These are phyloP conservation scores for Hypoxylon sp. DNA, from an alignment of 2,329 filamentous ascomycete species.

Conservation along the genomic window DNA sequence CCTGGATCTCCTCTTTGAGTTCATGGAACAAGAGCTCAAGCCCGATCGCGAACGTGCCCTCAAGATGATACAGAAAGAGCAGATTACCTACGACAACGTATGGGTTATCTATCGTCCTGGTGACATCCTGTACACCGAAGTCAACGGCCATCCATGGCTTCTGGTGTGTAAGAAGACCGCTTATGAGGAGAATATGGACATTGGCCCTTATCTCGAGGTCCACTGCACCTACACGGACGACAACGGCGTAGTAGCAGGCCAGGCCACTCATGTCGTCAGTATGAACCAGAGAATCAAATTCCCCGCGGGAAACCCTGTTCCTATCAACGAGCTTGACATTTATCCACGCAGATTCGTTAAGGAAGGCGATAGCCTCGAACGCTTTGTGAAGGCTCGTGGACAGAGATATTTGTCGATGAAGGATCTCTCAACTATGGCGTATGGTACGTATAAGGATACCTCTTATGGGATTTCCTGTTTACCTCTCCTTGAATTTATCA, in stretches of 20 bases:
- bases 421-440: conserved; percentile 43
- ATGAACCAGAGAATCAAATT: conserved; percentile 48
- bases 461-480: background rate
- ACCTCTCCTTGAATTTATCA: background rate
- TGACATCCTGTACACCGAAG: conserved; percentile 48
- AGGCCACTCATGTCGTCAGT: conserved; percentile 33
- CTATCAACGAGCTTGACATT: conserved; percentile 47
- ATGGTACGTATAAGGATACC: conserved; percentile 37
- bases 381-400: conserved; percentile 43
- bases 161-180: conserved; percentile 48
- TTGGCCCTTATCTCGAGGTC: conserved; percentile 50
- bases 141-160: conserved; percentile 50
- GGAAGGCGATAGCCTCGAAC: conserved; percentile 45
- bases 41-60: conserved; percentile 43
- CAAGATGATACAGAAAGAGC: conserved; percentile 49
- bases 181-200: conserved; percentile 44
- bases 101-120: conserved; percentile 52
- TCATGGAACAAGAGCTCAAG: conserved; percentile 52
- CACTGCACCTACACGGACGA: conserved; percentile 49
- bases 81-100: conserved; percentile 48
- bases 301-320: conserved; percentile 46
- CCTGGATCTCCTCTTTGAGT: conserved; percentile 51
- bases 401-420: conserved; percentile 47
- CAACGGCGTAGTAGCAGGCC: conserved; percentile 44
- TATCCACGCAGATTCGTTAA: conserved; percentile 47